Base-by-base conservation (phyloP, 768 basidiomycete species). In the Pulveroboletus sp. region DNA sequence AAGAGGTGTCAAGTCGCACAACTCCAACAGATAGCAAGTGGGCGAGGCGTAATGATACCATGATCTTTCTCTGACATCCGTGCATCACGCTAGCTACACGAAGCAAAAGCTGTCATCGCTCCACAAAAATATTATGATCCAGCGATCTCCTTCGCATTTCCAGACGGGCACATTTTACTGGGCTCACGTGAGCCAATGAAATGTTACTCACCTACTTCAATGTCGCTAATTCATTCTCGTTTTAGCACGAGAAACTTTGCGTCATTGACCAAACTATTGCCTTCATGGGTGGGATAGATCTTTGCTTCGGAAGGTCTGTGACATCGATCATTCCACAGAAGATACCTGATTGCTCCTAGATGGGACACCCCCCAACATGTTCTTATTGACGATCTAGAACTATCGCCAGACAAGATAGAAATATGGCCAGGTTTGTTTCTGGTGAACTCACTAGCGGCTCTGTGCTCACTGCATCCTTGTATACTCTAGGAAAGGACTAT, bases 281-380 rank as follows among this genome's bases (percentile, higher is more conserved):
- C 0, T 99, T 98, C 71, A 96, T 93, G 91, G 96, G 96, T 15
- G 96, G 96, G 3, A 70, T 99, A 38, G 96, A 99, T 68, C 77
- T 95, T 31, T 95, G 90, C 66, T 96, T 93, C 58, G 92, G 93
- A 61, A 77, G 91, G 81, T 85, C 53, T 40, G 65, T 56, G 27
- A 12, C 37, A 28, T 38, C 11, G 6, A 24, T 38, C 10, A 5
- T 42, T 7, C 18, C n/a, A 38, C 21, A 26, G 3, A 43, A 39
- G 0, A 30, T 40, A 38, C 30, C 43, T 17, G 53, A 59, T 37
- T 54, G 33, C 31, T 24, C 45, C 36, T 50, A 89, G 86, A 62
- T 98, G 95, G 96, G 96, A 99, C 65, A 95, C 95, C 1, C 82
- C 95, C 3, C 95, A 95, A 52, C 96, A 99, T 67, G 82, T 85